These are phyloP conservation scores for Thelonectria rubi DNA, from an alignment of 2,329 filamentous ascomycete genomes.

Conservation along the genomic window DNA sequence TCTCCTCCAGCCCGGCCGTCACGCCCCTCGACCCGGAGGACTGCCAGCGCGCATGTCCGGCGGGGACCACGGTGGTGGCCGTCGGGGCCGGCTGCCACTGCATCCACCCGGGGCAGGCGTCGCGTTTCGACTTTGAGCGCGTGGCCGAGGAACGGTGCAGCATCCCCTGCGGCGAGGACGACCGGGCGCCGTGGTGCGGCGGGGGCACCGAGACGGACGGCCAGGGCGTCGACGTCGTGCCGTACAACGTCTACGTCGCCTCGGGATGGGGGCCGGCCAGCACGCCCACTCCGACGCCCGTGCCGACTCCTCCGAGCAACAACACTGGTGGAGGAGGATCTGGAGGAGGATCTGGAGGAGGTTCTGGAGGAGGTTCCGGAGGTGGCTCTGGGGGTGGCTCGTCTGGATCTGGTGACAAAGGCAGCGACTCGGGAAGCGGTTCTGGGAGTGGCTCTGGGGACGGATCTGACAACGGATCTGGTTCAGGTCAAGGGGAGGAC, in stretches of 20 bases:
- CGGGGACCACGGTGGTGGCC: not conserved
- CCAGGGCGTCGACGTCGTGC: conserved; percentile 1
- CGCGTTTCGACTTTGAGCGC: not conserved
- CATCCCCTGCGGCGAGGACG: conserved; percentile 2
- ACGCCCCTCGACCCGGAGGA: not conserved
- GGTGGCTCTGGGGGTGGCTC: not conserved
- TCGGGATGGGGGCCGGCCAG: not conserved
- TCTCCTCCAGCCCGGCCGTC: not conserved
- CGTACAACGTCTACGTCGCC: conserved; percentile 1
- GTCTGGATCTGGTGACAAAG: not conserved
- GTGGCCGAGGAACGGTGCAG: not conserved
- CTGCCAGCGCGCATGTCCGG: conserved; percentile 5
- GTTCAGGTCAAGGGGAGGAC: not conserved
- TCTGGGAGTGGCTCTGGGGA: not conserved
- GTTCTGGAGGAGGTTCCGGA: not conserved
- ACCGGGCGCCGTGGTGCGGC: not conserved
- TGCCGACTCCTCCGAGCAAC: conserved; percentile 8
- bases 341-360: not conserved
- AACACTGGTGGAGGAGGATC: not conserved
- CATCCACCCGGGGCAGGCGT: not conserved
- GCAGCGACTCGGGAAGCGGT: not conserved
- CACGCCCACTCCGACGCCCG: not conserved
- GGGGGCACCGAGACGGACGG: conserved; percentile 1
- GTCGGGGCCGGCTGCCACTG: conserved; percentile 11
- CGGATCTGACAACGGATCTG: not conserved